Evolutionary conservation across 2,329 filamentous ascomycete genomes (phyloP), one percentile per base, ranked within the genome.

Genomic region (Didymella pinodella): DNA sequence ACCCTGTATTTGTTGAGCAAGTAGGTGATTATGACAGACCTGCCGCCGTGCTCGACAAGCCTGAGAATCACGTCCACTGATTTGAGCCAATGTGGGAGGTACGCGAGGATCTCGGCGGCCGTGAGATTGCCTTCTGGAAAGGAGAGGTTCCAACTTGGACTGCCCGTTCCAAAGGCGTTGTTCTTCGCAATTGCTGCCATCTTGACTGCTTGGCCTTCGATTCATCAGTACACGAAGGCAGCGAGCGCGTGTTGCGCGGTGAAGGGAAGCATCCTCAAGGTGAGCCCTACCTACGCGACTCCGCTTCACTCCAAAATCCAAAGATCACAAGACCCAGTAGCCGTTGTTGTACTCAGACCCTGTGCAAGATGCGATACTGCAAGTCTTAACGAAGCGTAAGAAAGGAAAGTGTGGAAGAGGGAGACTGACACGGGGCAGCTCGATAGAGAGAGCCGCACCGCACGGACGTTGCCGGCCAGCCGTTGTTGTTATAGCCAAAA

Each of bases 91-190:
- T 69, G 59, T 1, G 73, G 72, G 4, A 69, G 47, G 29, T 73
- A 74, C 0, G 64, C 61, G 0, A 71, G 26, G 8, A 74, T 57
- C 43, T 75, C 72, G 1, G 64, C 59, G 0, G 65, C 66, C 1
- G 72, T 74, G 29, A 74, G 16, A 34, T 73, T 72, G 38, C 62
- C 68, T 7, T 44, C 18, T 7, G 70, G 71, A 29, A 73, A 73
- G 1, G 62, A 38, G 4, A 70, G 45, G 31, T 69, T 67, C 63
- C 64, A 67, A 34, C 64, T 67, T 2, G 67, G 65, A 25, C 58
- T 56, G 14, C 57, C 53, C 2, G 31, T 28, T 4, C 70, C 70
- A 22, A 72, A 72, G 1, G 67, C 66, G 26, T 71, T 69, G 53
- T 64, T 65, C 29, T 49, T 65, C 7, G 64, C 51, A 38, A 63